phyloP scores from a whole-genome alignment of 1,284 basidiomycete genomes.

The Fomitopsis pinicola region DNA sequence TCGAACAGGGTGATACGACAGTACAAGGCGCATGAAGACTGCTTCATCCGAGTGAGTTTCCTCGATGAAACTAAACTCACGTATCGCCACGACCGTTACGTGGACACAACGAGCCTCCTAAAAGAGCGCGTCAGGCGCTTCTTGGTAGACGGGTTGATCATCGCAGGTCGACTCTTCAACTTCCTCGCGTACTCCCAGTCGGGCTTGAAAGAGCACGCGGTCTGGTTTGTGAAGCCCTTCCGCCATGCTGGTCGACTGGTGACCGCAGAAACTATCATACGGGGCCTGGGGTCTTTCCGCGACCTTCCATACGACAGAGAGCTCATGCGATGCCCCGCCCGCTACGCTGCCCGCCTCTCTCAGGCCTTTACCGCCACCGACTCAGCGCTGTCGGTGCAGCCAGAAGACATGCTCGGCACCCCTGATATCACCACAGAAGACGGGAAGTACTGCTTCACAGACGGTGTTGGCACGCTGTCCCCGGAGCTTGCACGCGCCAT shows the following conservation, averaged over 20 bases:
- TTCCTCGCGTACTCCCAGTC: constrained; percentile 59
- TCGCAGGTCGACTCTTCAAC: constrained; percentile 46
- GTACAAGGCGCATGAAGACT: constrained; percentile 43
- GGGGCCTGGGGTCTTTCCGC: constrained; percentile 49
- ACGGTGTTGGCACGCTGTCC: constrained; percentile 69
- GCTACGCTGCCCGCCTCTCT: constrained; percentile 69
- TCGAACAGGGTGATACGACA: constrained; percentile 62
- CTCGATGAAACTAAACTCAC: constrained; percentile 50
- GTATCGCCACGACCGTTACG: constrained; percentile 46
- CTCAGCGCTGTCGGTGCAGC: constrained; percentile 44
- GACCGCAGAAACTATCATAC: constrained; percentile 43
- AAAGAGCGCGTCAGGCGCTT: constrained; percentile 36
- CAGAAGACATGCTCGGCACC: constrained; percentile 44
- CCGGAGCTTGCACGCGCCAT: constrained; percentile 48
- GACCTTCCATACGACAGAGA: constrained; percentile 37
- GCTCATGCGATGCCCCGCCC: constrained; percentile 57
- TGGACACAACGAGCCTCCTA: constrained; percentile 45
- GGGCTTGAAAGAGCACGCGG: constrained; percentile 47
- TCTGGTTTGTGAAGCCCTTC: constrained; percentile 59
- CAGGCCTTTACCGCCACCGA: constrained; percentile 74
- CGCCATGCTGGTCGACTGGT: constrained; percentile 25
- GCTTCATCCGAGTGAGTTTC: constrained; percentile 64
- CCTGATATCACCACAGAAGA: constrained; percentile 39
- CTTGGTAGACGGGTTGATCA: constrained; percentile 39
- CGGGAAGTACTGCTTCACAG: constrained; percentile 49